Evolutionary conservation across 2,329 filamentous ascomycete species (phyloP).

Genomic region (Graphilbum fragrans): DNA sequence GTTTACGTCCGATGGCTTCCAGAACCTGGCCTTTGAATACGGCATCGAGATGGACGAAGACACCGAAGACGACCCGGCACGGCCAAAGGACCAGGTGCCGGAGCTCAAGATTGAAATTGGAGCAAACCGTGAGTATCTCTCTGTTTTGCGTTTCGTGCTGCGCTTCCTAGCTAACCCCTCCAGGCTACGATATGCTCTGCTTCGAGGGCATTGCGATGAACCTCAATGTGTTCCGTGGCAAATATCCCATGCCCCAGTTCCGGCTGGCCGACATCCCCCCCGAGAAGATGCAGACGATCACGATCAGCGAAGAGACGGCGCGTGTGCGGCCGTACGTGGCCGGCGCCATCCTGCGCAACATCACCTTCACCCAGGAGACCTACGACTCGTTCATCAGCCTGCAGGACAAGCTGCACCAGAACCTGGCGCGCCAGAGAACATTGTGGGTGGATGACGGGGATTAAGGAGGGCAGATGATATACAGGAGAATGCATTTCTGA

Average conservation of each 20-base stretch:
- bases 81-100: slow-evolving; percentile 73
- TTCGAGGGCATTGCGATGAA: slow-evolving; percentile 94
- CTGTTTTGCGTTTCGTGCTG: not conserved
- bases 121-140: slow-evolving; percentile 47
- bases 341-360: slow-evolving; percentile 75
- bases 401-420: slow-evolving; percentile 96
- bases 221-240: slow-evolving; percentile 86
- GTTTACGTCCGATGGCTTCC: slow-evolving; percentile 88
- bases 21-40: slow-evolving; percentile 97
- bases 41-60: slow-evolving; percentile 98
- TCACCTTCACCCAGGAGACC: slow-evolving; percentile 81
- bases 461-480: not conserved
- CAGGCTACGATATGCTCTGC: slow-evolving; percentile 73
- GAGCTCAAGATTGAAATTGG: slow-evolving; percentile 98
- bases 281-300: slow-evolving; percentile 68
- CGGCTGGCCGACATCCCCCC: slow-evolving; percentile 57
- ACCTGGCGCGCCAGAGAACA: slow-evolving; percentile 83
- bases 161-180: not conserved
- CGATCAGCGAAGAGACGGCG: slow-evolving; percentile 61
- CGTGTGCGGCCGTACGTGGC: slow-evolving; percentile 80
- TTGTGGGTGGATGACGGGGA: slow-evolving; percentile 24
- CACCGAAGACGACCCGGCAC: slow-evolving; percentile 57
- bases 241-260: slow-evolving; percentile 66
- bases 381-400: slow-evolving; percentile 97
- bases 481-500: not conserved